Conservation (phyloP, 306 rosid genomes). For the Gastrolobium villosum region DNA sequence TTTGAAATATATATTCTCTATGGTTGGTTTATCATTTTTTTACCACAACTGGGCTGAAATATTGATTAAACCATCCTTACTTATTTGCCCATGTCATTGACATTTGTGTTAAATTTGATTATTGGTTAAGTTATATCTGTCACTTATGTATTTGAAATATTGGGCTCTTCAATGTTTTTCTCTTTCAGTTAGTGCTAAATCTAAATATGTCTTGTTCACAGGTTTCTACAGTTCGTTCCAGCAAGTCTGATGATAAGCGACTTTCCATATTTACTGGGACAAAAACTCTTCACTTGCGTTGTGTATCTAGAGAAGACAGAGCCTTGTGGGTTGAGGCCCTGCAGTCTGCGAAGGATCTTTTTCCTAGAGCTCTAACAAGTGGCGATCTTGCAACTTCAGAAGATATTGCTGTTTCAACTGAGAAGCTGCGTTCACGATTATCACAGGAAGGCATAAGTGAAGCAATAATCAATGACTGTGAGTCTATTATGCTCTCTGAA, state of each 20-base stretch:
- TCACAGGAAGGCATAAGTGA: conserved; percentile 87
- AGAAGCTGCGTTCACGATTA: conserved; percentile 80
- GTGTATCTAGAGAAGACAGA: conserved; percentile 87
- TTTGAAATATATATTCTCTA: neutral
- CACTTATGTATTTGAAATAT: conserved; percentile 2
- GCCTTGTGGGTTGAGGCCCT: conserved; percentile 91
- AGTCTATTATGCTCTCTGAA: conserved; percentile 89
- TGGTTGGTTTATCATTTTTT: conserved; percentile 13
- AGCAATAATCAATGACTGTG: conserved; percentile 78
- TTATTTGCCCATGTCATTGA: conserved; percentile 5
- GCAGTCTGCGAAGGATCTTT: conserved; percentile 90
- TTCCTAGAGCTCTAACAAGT: conserved; percentile 81
- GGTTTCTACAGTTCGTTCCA: conserved; percentile 96
- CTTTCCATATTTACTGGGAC: conserved; percentile 96
- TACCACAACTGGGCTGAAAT: conserved; percentile 5
- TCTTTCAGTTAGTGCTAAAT: conserved; percentile 44
- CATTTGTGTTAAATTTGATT: conserved; percentile 20
- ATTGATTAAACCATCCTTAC: conserved; percentile 1
- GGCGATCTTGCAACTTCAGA: conserved; percentile 78
- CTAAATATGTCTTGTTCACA: conserved; percentile 56
- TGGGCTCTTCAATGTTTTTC: conserved; percentile 35
- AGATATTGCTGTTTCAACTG: conserved; percentile 90
- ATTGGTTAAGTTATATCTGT: conserved; percentile 26
- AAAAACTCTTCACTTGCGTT: conserved; percentile 90
- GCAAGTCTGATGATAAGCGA: conserved; percentile 97